Base-by-base conservation (phyloP, 169 alveolate genomes). In the Theileria parva region DNA sequence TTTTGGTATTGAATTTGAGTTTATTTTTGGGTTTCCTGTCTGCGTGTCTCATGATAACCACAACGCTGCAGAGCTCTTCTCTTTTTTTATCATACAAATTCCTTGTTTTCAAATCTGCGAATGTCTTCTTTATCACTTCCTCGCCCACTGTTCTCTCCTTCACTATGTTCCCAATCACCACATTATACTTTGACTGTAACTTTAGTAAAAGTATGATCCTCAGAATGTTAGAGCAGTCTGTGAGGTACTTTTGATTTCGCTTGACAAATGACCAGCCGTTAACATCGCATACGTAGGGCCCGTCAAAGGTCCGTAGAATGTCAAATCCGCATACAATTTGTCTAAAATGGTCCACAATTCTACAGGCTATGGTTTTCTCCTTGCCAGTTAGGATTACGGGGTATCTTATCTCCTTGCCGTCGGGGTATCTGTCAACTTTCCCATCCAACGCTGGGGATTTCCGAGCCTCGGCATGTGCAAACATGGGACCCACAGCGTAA, bases 401-500 rank as follows among this genome's bases (percentile, higher is more conserved):
- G 85, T 94, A 96, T 83, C 99, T 86, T 28, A 96, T 96, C 85
- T 98, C 99, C 86, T 97, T 98, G 17, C 99, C 99, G 37, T 95
- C 96, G 19, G 89, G 75, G 27, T 96, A 93, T 83, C 98, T 86
- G 63, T 88, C 85, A 1, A 92, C 95, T 64, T 88, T 88, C 17
- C 98, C 99, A 85, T 96, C 98, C 53, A 97, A 87, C 23, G 97
- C 83, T 27, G 99, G 99, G 73, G 98, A 91, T 80, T 97, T 98
- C 65, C 99, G 88, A 6, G 99, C 99, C 87, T 98, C 99, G 0
- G 99, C 99, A 86, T 98, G 99, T 11, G 99, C 98, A 86, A 95
- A 97, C 88, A 96, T 95, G 23, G 94, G 95, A 1, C 99, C 99
- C 21, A 98, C 99, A 0, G 99, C 96, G 86, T 97, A 97, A 0